Evolutionary conservation across 208 protist genomes (phyloP), one percentile per base, ranked within the genome.

Genomic region (Wallacemonas sp.): DNA sequence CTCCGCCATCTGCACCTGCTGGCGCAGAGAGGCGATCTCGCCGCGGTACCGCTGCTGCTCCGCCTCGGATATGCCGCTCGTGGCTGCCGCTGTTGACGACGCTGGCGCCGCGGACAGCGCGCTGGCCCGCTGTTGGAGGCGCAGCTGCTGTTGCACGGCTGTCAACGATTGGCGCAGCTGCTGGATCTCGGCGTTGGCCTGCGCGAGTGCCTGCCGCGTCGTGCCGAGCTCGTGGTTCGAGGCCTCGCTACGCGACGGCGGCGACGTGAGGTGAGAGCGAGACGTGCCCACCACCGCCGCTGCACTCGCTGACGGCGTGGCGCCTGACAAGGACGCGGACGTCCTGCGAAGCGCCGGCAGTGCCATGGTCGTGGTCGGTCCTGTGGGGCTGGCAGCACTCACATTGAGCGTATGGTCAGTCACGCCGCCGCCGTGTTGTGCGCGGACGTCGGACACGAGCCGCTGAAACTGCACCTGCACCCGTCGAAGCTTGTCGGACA

Each of bases 381-480:
- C 44, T 6, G 17, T 12, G 44, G 6, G 17, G 48, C n/a, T 26
- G 17, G 48, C 27, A 2, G 27, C 48, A 8, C 21, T 33, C 36
- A 14, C 14, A 17, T 6, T 41, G 6, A 14, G 14, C 0, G 52
- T 19, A 17, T 6, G 8, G 32, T 58, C 14, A 5, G 17, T 19
- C 55, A 30, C 32, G 12, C 41, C 38, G n/a, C 54, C 32, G 12
- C 41, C 38, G n/a, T 60, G 48, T 38, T 62, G 58, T 5, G 33
- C 76, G 9, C 69, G 58, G 71, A 85, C 73, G 60, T 96, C 87
- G 4, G 67, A 70, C n/a, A 55, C 71, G n/a, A 96, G 65, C 36
- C 78, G 77, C 8, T 79, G 81, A 55, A 93, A 96, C 73, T 96
- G 83, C 27, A 81, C 84, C 62, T 87, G 79, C 49, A 92, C 67